Base-by-base conservation (phyloP, 2,329 filamentous ascomycete species). In the Tolypocladium ovalisporum region DNA sequence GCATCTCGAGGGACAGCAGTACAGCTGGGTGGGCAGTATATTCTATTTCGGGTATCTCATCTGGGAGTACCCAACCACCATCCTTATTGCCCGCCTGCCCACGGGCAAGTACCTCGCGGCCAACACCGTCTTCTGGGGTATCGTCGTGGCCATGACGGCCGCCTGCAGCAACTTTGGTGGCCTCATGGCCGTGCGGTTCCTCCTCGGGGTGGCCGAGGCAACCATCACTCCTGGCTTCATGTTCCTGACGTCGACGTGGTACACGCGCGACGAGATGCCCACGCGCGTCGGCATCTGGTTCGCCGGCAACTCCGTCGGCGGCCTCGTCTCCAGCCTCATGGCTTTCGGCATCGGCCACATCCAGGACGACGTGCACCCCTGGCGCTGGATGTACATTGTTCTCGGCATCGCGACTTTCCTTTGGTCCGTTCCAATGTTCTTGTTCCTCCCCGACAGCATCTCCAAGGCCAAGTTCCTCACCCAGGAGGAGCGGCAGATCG, bases 311-410 rank as follows among this genome's bases (percentile, higher is more conserved):
- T 73, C 75, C 1, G 70, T 77, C 19, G 78, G 77, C 8, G 77
- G 77, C 8, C 66, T 80, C 59, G 58, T 75, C 1, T 75, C 78
- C 2, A 79, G 76, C 34, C 66, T 82, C 2, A 67, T 83, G 9
- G 79, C 80, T 2, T 85, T 80, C 58, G 81, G 76, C 2, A 70
- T 84, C 9, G 82, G 82, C 0, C 81, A 85, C 59, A 73, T 83
- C 47, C 62, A 73, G 19, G 69, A 75, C 53, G 58, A 66, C 15
- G 63, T 83, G 19, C 71, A 70, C 22, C 76, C 78, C 4, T 84
- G 81, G 80, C 73, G 76, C 54, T 82, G 78, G 76, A 79, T 85
- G 76, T 84, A 81, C 64, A 79, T 81, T 59, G 71, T 83, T 34
- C 72, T 83, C 1, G 81, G 82, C 1, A 58, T 73, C 0, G 64